Percentiles rank a stretch among this genome's conserved stretches.
phyloP scores from a whole-genome alignment of 495 filamentous ascomycete genomes.

The Hypomontagnella monticulosa region DNA sequence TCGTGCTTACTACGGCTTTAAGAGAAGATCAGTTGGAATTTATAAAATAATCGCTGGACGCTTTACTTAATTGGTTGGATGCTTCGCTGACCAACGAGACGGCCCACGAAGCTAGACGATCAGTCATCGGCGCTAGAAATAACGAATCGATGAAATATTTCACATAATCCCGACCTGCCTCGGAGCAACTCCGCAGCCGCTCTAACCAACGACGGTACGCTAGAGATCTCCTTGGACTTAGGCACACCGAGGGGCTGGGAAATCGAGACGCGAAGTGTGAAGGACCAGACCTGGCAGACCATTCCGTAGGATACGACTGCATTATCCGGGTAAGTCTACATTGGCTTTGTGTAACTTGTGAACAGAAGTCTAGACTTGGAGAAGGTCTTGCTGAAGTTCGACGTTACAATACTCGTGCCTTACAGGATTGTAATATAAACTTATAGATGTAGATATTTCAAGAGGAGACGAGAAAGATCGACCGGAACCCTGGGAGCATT shows the following conservation, averaged over 20 bases:
- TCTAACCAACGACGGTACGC: not conserved
- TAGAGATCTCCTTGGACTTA: not conserved
- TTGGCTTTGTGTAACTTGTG: not conserved
- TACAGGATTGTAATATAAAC: not conserved
- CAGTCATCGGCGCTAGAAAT: conserved; percentile 7
- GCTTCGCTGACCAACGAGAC: conserved; percentile 1
- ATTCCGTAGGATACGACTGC: not conserved
- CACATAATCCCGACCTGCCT: not conserved
- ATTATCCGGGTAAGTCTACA: conserved; percentile 2
- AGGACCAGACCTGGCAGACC: not conserved
- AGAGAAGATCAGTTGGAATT: not conserved
- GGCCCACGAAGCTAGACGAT: not conserved
- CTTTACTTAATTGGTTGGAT: conserved; percentile 2
- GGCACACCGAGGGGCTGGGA: not conserved
- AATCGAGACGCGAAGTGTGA: not conserved
- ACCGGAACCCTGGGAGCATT: not conserved
- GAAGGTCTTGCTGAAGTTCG: not conserved
- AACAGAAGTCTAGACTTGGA: not conserved
- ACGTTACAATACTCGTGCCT: not conserved
- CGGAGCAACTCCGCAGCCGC: no score
- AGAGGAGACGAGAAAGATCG: not conserved
- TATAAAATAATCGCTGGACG: not conserved
- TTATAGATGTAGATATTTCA: not conserved
- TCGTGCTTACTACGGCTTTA: conserved; percentile 9
- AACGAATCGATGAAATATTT: not conserved